Evolutionary conservation across 345 rosid genomes (phyloP).

Genomic region (Carallia pectinifolia): DNA sequence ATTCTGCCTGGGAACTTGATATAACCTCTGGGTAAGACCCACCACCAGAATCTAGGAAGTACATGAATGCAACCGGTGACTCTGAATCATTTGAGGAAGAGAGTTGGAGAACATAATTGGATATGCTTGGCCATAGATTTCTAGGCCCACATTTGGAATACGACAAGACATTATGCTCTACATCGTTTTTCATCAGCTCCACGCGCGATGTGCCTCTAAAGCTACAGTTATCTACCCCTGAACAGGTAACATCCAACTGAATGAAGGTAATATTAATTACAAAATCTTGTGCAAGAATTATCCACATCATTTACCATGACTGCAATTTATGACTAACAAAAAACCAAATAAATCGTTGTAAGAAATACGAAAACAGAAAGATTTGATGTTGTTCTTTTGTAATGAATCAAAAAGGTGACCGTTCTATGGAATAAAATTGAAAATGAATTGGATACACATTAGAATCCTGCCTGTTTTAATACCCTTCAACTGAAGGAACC

Average conservation of each 20-base stretch:
- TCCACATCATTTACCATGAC: neutral
- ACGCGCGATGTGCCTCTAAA: conserved; percentile 56
- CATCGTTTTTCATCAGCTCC: conserved; percentile 57
- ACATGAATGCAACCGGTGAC: conserved; percentile 46
- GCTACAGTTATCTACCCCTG: conserved; percentile 43
- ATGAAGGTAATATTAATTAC: conserved; percentile 9
- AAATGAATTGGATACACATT: neutral
- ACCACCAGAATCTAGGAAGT: conserved; percentile 92
- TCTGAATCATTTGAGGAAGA: conserved; percentile 37
- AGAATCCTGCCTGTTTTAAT: neutral
- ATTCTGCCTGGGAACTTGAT: conserved; percentile 70
- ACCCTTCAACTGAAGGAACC: no score
- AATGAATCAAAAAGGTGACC: neutral
- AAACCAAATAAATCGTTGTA: no score
- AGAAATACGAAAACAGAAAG: neutral
- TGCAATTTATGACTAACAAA: no score
- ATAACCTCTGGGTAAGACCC: conserved; percentile 82
- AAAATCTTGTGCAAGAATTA: neutral
- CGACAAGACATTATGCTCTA: conserved; percentile 43
- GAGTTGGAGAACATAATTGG: conserved; percentile 61
- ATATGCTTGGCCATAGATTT: conserved; percentile 79
- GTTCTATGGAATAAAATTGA: neutral
- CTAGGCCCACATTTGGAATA: conserved; percentile 53
- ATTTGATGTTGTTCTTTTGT: neutral
- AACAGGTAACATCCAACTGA: conserved; percentile 5